Evolutionary conservation across 371 early-diverging fungal species (phyloP).

Genomic region (Rhizomucor pusillus): DNA sequence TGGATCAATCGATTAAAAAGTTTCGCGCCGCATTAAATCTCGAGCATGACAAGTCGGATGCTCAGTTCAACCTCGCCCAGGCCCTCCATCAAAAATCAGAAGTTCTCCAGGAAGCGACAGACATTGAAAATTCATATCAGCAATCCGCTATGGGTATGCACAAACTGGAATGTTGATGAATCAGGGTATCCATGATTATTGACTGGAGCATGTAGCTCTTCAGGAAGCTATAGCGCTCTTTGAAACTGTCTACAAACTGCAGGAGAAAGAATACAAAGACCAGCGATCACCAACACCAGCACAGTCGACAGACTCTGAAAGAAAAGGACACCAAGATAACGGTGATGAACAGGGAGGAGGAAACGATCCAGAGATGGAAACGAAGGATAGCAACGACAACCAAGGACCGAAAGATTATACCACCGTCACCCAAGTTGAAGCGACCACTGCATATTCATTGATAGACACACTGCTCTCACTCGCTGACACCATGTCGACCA

Average conservation of each 20-base stretch:
- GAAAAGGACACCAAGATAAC: neutral
- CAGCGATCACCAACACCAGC: conserved; percentile 1
- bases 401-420: conserved; percentile 13
- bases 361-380: neutral
- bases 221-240: conserved; percentile 55
- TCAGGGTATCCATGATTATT: no score
- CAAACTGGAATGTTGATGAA: no score
- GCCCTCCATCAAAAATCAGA: conserved; percentile 65
- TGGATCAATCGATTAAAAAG: conserved; percentile 54
- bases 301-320: neutral
- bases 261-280: conserved; percentile 39
- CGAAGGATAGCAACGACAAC: conserved; percentile 2
- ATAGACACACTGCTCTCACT: conserved; percentile 41
- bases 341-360: conserved; percentile 9
- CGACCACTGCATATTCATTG: conserved; percentile 39
- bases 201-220: conserved; percentile 35
- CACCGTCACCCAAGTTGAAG: conserved; percentile 40
- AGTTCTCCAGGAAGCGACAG: conserved; percentile 55
- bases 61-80: conserved; percentile 70
- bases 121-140: conserved; percentile 46
- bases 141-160: conserved; percentile 39
- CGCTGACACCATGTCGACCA: conserved; percentile 41
- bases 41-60: conserved; percentile 58
- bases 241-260: conserved; percentile 46
- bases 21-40: conserved; percentile 52